A percentile compares a stretch with the other conserved stretches of the same genome.
Evolutionary conservation across 2,329 filamentous ascomycete species (phyloP).

Genomic region (Phaeosphaeriaceae sp.): DNA sequence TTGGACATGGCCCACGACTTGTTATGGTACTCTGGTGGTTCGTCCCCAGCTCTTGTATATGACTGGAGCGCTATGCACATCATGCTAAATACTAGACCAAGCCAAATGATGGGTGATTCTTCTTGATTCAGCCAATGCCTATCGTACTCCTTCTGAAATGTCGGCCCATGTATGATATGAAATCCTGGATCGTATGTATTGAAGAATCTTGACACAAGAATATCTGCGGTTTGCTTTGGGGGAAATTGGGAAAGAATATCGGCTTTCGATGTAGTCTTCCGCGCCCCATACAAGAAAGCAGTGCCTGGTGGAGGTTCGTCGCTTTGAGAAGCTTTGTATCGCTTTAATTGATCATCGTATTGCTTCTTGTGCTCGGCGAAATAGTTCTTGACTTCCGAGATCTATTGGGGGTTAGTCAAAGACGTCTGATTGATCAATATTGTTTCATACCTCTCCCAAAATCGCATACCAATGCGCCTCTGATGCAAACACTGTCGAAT

Average conservation of each 20-base stretch:
- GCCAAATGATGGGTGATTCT: constrained; percentile 77
- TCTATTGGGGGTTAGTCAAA: constrained; percentile 54
- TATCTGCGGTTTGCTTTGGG: constrained; percentile 79
- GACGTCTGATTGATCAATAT: neutral
- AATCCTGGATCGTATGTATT: constrained; percentile 74
- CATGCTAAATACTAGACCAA: constrained; percentile 77
- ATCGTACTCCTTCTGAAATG: constrained; percentile 74
- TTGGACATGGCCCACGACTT: constrained; percentile 59
- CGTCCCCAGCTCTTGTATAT: constrained; percentile 79
- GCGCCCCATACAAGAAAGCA: constrained; percentile 78
- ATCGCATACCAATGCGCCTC: constrained; percentile 62
- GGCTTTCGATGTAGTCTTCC: constrained; percentile 70
- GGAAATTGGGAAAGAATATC: constrained; percentile 84
- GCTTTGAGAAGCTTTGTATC: constrained; percentile 71
- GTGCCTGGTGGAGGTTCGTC: constrained; percentile 66
- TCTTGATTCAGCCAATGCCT: constrained; percentile 74
- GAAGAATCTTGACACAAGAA: constrained; percentile 88
- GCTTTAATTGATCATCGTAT: constrained; percentile 79
- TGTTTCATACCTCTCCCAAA: constrained; percentile 54
- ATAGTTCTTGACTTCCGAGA: constrained; percentile 92
- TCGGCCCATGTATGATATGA: constrained; percentile 69
- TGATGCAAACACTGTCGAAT: constrained; percentile 56
- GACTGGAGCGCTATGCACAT: constrained; percentile 79
- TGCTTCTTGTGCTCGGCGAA: constrained; percentile 88
- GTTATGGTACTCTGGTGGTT: constrained; percentile 79